Evolutionary conservation across 1,284 basidiomycete genomes (phyloP).

Genomic region (Fomes fomentarius): DNA sequence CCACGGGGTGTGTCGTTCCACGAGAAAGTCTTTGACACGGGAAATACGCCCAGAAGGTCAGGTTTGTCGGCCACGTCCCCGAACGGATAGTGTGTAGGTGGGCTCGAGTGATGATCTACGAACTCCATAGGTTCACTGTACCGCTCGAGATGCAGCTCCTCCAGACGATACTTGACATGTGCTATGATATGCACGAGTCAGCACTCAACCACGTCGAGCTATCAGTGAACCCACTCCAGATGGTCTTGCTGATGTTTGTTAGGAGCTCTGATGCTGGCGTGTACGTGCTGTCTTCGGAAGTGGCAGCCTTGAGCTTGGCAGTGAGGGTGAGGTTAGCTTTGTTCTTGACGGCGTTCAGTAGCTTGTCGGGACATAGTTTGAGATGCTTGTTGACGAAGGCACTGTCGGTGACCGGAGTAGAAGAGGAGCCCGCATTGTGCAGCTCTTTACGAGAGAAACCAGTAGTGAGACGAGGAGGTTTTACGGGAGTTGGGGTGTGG

Average conservation of each 20-base stretch:
- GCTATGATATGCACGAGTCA: not conserved
- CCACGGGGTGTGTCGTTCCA: not conserved
- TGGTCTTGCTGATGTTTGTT: not conserved
- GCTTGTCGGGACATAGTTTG: not conserved
- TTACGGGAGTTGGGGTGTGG: not conserved
- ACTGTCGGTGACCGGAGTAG: not conserved
- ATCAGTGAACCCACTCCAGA: not conserved
- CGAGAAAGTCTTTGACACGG: not conserved
- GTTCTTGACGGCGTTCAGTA: not conserved
- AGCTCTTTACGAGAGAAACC: not conserved
- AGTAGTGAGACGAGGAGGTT: not conserved
- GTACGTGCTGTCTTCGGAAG: not conserved
- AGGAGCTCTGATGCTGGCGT: not conserved
- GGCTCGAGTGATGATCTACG: slow-evolving; percentile 2
- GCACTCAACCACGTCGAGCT: not conserved
- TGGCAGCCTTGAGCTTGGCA: not conserved
- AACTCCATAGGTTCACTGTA: not conserved
- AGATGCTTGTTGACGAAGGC: not conserved
- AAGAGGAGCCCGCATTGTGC: not conserved
- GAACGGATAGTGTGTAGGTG: not conserved
- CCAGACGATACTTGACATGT: not conserved
- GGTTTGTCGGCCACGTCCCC: not conserved
- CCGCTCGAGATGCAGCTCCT: not conserved
- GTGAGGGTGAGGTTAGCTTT: not conserved
- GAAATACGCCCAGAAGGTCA: not conserved